Evolutionary conservation across 2,329 filamentous ascomycete species (phyloP).

Genomic region (Cercospora citrullina): DNA sequence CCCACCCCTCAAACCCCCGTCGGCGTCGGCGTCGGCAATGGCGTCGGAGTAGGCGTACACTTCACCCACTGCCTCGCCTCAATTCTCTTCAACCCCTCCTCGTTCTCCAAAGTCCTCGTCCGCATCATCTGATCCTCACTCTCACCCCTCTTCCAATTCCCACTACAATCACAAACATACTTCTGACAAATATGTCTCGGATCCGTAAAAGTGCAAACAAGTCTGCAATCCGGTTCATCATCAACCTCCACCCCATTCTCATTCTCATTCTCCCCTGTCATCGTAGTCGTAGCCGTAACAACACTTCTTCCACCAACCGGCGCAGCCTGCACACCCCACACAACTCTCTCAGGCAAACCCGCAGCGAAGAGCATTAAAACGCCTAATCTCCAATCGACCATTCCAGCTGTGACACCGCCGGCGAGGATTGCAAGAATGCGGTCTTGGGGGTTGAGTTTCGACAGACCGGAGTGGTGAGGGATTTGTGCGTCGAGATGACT

Average conservation of each 20-base stretch:
- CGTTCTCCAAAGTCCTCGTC: background rate
- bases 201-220: background rate
- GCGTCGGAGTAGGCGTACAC: background rate
- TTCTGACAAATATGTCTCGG: conserved; percentile 2
- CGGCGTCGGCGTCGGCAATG: background rate
- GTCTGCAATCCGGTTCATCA: background rate
- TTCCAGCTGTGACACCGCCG: background rate
- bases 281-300: background rate
- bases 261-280: background rate
- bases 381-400: background rate
- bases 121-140: background rate
- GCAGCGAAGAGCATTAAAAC: background rate
- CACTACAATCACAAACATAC: conserved; percentile 1
- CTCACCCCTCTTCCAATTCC: background rate
- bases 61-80: background rate
- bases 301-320: background rate
- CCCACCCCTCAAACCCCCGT: background rate
- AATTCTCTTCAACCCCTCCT: background rate
- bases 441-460: background rate
- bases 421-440: background rate
- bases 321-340: background rate
- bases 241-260: background rate
- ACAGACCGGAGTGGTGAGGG: background rate
- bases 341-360: background rate
- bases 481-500: background rate